These are phyloP conservation scores for Cercospora citrullina DNA, from an alignment of 2,329 filamentous ascomycete species.

Conservation along the genomic window DNA sequence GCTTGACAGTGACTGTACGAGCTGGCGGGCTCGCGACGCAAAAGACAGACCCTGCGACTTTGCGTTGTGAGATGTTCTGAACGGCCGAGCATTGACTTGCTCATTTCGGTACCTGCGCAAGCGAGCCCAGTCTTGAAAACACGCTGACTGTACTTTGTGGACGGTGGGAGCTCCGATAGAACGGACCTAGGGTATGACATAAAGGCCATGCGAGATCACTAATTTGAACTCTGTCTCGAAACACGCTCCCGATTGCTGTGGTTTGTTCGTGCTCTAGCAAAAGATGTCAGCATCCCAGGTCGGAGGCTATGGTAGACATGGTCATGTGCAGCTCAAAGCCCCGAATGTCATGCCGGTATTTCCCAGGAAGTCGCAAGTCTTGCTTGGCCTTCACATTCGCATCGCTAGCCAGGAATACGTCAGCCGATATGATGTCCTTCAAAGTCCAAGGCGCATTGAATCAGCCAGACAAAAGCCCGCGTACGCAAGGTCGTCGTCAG, in stretches of 20 bases:
- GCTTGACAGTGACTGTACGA: not conserved
- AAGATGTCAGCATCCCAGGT: not conserved
- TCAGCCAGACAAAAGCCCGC: not conserved
- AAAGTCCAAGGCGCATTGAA: not conserved
- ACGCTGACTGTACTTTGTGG: not conserved
- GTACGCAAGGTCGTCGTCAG: not conserved
- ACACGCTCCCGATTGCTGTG: not conserved
- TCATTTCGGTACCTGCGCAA: not conserved
- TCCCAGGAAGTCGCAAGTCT: not conserved
- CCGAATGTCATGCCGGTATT: not conserved
- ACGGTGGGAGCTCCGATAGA: not conserved
- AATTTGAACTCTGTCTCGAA: not conserved
- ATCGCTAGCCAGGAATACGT: not conserved
- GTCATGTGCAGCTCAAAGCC: conserved; percentile 1
- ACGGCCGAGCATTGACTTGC: not conserved
- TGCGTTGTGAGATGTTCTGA: not conserved
- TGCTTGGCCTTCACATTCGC: not conserved
- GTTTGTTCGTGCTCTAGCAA: not conserved
- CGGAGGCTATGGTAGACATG: not conserved
- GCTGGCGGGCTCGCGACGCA: not conserved
- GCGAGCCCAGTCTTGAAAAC: not conserved
- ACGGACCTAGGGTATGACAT: not conserved
- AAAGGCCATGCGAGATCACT: not conserved
- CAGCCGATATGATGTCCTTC: not conserved
- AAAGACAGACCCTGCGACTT: not conserved